Percentiles rank a stretch among this genome's conserved stretches.
Evolutionary conservation across 257 asterid genomes (phyloP).

Genomic region (Leptodermis oblonga): DNA sequence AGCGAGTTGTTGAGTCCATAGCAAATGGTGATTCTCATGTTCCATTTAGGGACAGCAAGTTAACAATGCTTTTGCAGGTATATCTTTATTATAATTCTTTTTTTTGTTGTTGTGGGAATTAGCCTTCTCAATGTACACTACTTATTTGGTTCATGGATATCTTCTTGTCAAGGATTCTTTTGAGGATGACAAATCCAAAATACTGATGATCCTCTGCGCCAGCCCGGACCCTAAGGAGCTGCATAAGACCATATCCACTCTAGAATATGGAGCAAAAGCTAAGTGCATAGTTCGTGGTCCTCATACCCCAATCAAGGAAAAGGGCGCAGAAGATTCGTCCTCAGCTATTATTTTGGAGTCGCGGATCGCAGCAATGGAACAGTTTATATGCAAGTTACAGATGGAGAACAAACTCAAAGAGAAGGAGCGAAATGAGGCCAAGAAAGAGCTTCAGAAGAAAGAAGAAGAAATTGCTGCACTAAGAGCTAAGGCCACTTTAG

Average conservation of each 20-base stretch:
- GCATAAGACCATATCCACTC: slow-evolving; percentile 86
- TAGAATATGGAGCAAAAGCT: slow-evolving; percentile 95
- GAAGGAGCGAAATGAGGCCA: slow-evolving; percentile 60
- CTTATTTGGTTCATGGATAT: slow-evolving; percentile 8
- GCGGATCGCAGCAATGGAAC: slow-evolving; percentile 76
- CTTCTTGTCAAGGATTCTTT: slow-evolving; percentile 73
- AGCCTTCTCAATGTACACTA: background rate
- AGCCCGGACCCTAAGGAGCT: slow-evolving; percentile 93
- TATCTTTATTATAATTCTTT: background rate
- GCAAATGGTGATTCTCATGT: slow-evolving; percentile 98
- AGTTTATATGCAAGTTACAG: slow-evolving; percentile 72
- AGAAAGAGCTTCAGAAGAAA: slow-evolving; percentile 49
- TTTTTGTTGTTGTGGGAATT: background rate
- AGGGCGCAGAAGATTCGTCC: slow-evolving; percentile 69
- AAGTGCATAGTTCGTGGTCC: slow-evolving; percentile 89
- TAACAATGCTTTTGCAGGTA: slow-evolving; percentile 99
- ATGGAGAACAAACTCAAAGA: slow-evolving; percentile 64
- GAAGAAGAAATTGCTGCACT: slow-evolving; percentile 65
- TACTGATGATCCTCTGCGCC: slow-evolving; percentile 87
- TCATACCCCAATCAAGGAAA: slow-evolving; percentile 67
- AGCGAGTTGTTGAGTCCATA: slow-evolving; percentile 92
- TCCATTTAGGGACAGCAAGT: slow-evolving; percentile 95
- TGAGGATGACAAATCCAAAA: slow-evolving; percentile 90
- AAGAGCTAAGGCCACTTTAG: slow-evolving; percentile 49
- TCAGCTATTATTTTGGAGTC: slow-evolving; percentile 65